phyloP scores from a whole-genome alignment of 2,329 filamentous ascomycete genomes.

The Calonectria pteridis region DNA sequence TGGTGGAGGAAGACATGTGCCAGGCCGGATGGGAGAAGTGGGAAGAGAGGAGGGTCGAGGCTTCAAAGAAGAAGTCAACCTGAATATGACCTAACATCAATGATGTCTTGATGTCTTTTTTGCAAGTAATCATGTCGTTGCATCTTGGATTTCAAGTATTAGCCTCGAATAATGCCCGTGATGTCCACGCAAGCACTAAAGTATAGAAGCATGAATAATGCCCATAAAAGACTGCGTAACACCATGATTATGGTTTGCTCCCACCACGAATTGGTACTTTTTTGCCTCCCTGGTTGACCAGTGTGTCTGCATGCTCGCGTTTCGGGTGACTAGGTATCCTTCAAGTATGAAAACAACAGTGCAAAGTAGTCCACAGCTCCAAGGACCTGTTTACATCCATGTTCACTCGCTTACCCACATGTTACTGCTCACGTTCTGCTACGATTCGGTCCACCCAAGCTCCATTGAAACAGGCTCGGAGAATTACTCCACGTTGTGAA shows the following conservation, averaged over 20 bases:
- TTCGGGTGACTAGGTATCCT: background rate
- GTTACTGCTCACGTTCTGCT: background rate
- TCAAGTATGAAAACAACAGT: background rate
- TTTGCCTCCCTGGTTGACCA: background rate
- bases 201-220: background rate
- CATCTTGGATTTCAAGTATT: background rate
- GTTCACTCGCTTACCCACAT: background rate
- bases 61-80: conserved; percentile 33
- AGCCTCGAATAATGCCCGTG: background rate
- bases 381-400: background rate
- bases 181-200: background rate
- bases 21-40: conserved; percentile 96
- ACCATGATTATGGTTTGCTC: background rate
- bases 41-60: conserved; percentile 66
- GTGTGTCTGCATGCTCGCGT: background rate
- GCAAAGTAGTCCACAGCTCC: background rate
- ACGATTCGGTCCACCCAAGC: background rate
- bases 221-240: background rate
- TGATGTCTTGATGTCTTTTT: background rate
- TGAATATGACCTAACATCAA: background rate
- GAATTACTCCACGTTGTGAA: background rate
- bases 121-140: background rate
- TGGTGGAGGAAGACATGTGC: conserved; percentile 87
- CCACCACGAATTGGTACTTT: background rate
- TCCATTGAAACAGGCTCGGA: background rate